Percentiles rank a stretch among this genome's conserved stretches.
These are phyloP conservation scores for Triticum turgidum DNA, from an alignment of 176 grass and related monocot genomes.

Conservation along the genomic window DNA sequence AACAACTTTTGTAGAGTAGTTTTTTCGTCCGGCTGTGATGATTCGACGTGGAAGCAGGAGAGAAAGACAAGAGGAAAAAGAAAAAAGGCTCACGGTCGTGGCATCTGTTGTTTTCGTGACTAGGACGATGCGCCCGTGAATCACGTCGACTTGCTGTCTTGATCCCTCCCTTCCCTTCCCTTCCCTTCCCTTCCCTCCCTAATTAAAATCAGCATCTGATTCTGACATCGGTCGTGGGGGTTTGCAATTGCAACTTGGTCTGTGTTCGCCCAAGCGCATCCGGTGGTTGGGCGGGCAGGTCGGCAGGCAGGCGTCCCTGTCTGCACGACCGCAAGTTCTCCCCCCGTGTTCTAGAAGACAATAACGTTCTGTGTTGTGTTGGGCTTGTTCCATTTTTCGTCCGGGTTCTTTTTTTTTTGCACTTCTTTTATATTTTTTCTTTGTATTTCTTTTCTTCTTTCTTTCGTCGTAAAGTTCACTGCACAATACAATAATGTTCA, in stretches of 20 bases:
- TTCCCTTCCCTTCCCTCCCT: no score
- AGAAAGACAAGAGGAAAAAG: neutral
- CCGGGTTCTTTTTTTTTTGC: no score
- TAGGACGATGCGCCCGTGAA: neutral
- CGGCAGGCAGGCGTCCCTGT: neutral
- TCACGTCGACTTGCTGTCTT: neutral
- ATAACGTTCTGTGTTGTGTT: no score
- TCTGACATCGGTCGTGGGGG: no score
- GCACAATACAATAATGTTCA: no score
- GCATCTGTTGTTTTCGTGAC: neutral
- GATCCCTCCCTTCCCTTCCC: neutral
- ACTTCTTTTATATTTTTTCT: no score
- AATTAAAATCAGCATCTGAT: neutral
- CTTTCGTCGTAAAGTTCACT: no score
- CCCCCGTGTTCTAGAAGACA: neutral
- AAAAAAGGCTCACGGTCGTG: neutral
- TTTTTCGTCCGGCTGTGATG: neutral
- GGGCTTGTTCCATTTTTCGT: no score
- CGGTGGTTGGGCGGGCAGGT: neutral
- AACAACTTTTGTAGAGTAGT: neutral
- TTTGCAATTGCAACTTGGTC: no score
- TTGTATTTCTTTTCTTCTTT: no score
- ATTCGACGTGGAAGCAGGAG: neutral
- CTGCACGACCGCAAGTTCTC: neutral
- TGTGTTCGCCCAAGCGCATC: neutral